phyloP scores from a whole-genome alignment of 1,284 basidiomycete genomes.

The Apiotrichum sp. region DNA sequence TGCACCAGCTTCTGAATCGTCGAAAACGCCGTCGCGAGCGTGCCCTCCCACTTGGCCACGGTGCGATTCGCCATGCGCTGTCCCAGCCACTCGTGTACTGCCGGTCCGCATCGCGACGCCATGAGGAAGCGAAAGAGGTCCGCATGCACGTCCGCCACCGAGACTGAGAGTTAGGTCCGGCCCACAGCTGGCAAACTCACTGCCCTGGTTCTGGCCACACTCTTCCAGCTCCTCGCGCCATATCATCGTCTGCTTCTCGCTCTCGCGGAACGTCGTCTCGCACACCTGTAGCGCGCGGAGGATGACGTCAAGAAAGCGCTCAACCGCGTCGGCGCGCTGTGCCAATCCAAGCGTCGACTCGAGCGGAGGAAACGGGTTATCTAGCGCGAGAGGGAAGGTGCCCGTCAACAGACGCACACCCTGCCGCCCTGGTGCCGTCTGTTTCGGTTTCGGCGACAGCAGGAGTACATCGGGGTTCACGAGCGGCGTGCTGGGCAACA shows the following conservation, averaged over 20 bases:
- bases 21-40: conserved; percentile 24
- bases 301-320: conserved; percentile 22
- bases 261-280: conserved; percentile 28
- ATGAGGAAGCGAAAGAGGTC: conserved; percentile 41
- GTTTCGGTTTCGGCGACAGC: conserved; percentile 7
- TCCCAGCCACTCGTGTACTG: conserved; percentile 41
- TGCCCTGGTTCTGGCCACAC: conserved; percentile 37
- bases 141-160: conserved; percentile 30
- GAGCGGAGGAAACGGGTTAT: background rate
- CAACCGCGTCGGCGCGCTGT: conserved; percentile 25
- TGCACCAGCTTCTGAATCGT: conserved; percentile 31
- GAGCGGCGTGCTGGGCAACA: conserved; percentile 22
- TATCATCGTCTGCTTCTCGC: conserved; percentile 39
- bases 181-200: conserved; percentile 18
- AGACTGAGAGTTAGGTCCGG: conserved; percentile 16
- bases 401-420: conserved; percentile 25
- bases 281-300: conserved; percentile 33
- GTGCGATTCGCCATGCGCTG: conserved; percentile 38
- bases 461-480: conserved; percentile 23
- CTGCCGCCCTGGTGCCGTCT: background rate
- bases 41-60: conserved; percentile 39
- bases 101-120: conserved; percentile 32
- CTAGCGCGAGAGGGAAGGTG: conserved; percentile 17
- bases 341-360: conserved; percentile 19
- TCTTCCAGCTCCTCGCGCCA: conserved; percentile 42